Evolutionary conservation across 2,329 filamentous ascomycete genomes (phyloP).

Genomic region (Botrytis galanthina): DNA sequence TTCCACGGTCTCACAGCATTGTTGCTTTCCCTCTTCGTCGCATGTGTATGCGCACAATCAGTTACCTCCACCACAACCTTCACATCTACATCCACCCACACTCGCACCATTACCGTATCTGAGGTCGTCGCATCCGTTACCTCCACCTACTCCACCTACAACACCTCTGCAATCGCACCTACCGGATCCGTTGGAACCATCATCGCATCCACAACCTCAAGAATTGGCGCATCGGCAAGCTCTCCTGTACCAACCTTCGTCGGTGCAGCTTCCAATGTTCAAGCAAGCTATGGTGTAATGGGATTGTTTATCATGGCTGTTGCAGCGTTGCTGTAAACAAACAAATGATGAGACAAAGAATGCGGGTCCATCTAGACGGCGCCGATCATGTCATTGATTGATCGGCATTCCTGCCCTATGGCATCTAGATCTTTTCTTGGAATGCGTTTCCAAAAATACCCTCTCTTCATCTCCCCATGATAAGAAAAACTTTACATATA

Average conservation of each 20-base stretch:
- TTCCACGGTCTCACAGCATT: constrained; percentile 16
- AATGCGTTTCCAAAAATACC: constrained; percentile 5
- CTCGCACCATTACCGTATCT: constrained; percentile 17
- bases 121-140: constrained; percentile 13
- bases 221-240: not conserved
- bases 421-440: constrained; percentile 6
- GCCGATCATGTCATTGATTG: not conserved
- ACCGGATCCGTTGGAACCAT: constrained; percentile 8
- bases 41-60: constrained; percentile 14
- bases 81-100: constrained; percentile 6
- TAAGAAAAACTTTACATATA: not conserved
- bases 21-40: constrained; percentile 17
- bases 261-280: constrained; percentile 2
- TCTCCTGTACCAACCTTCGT: not conserved
- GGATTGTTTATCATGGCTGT: constrained; percentile 14
- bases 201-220: not conserved
- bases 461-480: not conserved
- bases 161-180: not conserved
- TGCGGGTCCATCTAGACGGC: not conserved
- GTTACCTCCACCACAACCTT: not conserved
- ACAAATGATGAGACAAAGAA: constrained; percentile 14
- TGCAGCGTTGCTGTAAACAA: constrained; percentile 15
- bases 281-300: constrained; percentile 7
- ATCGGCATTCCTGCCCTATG: not conserved
- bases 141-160: constrained; percentile 10